Percentiles rank a stretch among this genome's conserved stretches.
These are phyloP conservation scores for Stephania japonica DNA, from an alignment of 164 flowering plant genomes.

Conservation along the genomic window DNA sequence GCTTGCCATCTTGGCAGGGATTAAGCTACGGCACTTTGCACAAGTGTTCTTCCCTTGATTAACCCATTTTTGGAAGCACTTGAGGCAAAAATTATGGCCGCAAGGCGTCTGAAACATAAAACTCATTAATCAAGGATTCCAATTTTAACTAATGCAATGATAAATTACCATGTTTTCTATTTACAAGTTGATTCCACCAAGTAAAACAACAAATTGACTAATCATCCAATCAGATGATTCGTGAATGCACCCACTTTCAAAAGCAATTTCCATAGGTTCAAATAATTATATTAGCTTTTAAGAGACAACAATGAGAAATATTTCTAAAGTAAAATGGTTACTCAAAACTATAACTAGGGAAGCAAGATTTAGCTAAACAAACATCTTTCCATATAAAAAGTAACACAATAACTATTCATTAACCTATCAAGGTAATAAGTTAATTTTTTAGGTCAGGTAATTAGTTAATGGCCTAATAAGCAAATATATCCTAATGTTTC, in stretches of 20 bases:
- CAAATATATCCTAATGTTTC: no score
- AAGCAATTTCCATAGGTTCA: background rate
- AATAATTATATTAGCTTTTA: background rate
- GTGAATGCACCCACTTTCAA: background rate
- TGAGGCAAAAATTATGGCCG: slow-evolving; percentile 87
- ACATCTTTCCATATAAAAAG: background rate
- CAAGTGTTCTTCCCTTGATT: slow-evolving; percentile 67
- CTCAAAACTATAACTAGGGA: background rate
- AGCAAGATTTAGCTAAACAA: no score
- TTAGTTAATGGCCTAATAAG: no score
- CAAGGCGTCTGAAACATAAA: slow-evolving; percentile 64
- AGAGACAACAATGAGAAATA: background rate
- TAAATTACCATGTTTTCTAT: background rate
- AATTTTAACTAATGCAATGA: background rate
- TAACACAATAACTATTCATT: no score
- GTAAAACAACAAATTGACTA: background rate
- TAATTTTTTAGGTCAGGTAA: no score
- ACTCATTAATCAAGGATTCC: background rate
- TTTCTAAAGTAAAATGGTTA: background rate
- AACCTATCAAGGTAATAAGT: no score
- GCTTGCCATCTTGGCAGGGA: slow-evolving; percentile 50
- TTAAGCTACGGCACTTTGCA: slow-evolving; percentile 61
- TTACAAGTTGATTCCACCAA: background rate
- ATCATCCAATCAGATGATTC: background rate
- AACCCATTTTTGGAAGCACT: slow-evolving; percentile 80